Conservation (phyloP, 2,329 filamentous ascomycete genomes). For the Dryadomyces quercivorus region DNA sequence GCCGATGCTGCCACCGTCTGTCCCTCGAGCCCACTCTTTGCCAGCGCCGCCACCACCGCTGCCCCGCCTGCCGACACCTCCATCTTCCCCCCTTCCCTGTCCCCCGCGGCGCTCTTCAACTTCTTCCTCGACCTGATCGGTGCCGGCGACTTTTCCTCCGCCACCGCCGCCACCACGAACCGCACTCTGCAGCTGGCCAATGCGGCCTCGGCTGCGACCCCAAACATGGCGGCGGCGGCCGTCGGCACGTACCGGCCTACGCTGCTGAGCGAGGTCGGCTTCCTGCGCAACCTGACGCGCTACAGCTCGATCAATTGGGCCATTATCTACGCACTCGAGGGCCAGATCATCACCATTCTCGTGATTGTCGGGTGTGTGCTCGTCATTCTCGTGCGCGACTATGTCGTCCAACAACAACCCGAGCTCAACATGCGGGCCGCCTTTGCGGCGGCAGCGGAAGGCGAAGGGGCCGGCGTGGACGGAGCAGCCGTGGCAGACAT, state of each 20-base stretch:
- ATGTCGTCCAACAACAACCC: slow-evolving; percentile 96
- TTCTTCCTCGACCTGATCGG: slow-evolving; percentile 16
- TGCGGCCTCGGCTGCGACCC: not conserved
- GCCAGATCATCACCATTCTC: slow-evolving; percentile 82
- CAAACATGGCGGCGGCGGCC: slow-evolving; percentile 4
- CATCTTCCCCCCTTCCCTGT: not conserved
- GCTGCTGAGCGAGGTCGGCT: slow-evolving; percentile 43
- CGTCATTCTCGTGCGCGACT: slow-evolving; percentile 93
- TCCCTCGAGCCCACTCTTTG: slow-evolving; percentile 26
- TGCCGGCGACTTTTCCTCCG: slow-evolving; percentile 11
- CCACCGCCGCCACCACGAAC: slow-evolving; percentile 3
- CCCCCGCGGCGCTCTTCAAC: slow-evolving; percentile 17
- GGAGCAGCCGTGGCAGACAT: not conserved
- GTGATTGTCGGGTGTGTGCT: slow-evolving; percentile 92
- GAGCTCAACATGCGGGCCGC: slow-evolving; percentile 71
- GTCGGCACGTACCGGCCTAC: slow-evolving; percentile 21
- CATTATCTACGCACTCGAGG: slow-evolving; percentile 75
- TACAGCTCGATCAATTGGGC: slow-evolving; percentile 63
- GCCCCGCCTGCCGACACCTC: slow-evolving; percentile 18
- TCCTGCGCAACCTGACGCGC: slow-evolving; percentile 51
- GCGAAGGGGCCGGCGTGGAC: not conserved
- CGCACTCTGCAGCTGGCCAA: slow-evolving; percentile 10
- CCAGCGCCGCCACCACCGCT: slow-evolving; percentile 21
- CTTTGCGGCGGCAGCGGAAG: slow-evolving; percentile 26
- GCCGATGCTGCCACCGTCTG: slow-evolving; percentile 16